Evolutionary conservation across 2,329 filamentous ascomycete genomes (phyloP).

Genomic region (Cercospora berteroae): DNA sequence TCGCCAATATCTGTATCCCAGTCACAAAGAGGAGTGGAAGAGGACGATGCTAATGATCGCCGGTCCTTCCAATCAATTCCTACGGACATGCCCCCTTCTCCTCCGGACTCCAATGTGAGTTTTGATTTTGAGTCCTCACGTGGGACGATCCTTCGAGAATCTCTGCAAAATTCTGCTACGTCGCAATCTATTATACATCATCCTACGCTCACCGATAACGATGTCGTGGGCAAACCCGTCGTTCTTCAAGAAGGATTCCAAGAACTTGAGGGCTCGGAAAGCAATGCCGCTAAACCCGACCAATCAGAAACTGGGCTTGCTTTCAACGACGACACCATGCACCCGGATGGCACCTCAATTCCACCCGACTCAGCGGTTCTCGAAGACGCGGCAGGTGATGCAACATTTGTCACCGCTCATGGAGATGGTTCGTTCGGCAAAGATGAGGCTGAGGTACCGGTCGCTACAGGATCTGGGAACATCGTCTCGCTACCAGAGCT

Average conservation of each 20-base stretch:
- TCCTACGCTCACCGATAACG: not conserved
- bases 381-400: not conserved
- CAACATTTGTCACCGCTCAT: slow-evolving; percentile 5
- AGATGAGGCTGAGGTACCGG: not conserved
- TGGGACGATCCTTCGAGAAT: slow-evolving; percentile 2
- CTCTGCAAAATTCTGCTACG: not conserved
- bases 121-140: slow-evolving; percentile 23
- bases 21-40: not conserved
- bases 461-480: not conserved
- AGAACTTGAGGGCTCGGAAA: not conserved
- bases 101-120: slow-evolving; percentile 37
- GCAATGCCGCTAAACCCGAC: not conserved
- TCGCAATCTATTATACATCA: slow-evolving; percentile 3
- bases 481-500: slow-evolving; percentile 3
- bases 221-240: not conserved
- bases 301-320: slow-evolving; percentile 1
- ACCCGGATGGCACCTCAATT: not conserved
- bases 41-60: not conserved
- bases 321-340: not conserved
- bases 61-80: slow-evolving; percentile 34
- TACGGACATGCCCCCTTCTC: slow-evolving; percentile 37
- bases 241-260: slow-evolving; percentile 1
- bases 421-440: not conserved
- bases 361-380: not conserved
- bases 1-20: slow-evolving; percentile 5